Conservation (phyloP, 306 rosid species). For the Trifolium repens region DNA sequence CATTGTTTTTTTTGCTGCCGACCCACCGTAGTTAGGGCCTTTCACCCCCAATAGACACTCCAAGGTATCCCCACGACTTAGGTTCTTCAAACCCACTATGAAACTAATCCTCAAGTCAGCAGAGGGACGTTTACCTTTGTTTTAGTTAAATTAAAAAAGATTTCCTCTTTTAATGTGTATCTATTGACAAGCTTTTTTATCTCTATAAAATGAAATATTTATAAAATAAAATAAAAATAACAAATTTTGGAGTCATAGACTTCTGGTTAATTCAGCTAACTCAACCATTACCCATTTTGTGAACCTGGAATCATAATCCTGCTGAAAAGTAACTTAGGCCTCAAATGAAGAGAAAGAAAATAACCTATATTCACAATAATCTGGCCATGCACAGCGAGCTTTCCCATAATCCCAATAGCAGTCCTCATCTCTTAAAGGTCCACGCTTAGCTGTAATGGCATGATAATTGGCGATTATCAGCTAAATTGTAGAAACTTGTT, state of each 20-base stretch:
- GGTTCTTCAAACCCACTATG: background rate
- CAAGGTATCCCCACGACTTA: background rate
- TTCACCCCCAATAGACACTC: background rate
- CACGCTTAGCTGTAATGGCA: constrained; percentile 81
- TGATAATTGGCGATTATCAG: constrained; percentile 40
- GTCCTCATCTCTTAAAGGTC: constrained; percentile 92
- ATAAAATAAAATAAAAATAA: background rate
- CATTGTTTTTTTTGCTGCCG: background rate
- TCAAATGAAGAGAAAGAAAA: constrained; percentile 33
- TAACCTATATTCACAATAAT: constrained; percentile 96
- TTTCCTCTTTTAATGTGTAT: background rate
- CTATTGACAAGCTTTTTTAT: background rate
- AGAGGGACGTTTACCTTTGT: background rate
- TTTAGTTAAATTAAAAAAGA: constrained; percentile 14
- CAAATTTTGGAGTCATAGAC: constrained; percentile 12
- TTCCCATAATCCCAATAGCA: constrained; percentile 99
- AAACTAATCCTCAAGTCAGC: background rate
- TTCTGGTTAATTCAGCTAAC: constrained; percentile 36
- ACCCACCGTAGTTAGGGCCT: background rate
- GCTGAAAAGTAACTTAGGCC: constrained; percentile 26
- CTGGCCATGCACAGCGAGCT: constrained; percentile 98
- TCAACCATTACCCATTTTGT: constrained; percentile 9
- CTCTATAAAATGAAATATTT: background rate
- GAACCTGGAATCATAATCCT: constrained; percentile 30
- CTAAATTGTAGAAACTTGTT: constrained; percentile 36